Base-by-base conservation (phyloP, 768 basidiomycete genomes). In the Boletellus sp. region DNA sequence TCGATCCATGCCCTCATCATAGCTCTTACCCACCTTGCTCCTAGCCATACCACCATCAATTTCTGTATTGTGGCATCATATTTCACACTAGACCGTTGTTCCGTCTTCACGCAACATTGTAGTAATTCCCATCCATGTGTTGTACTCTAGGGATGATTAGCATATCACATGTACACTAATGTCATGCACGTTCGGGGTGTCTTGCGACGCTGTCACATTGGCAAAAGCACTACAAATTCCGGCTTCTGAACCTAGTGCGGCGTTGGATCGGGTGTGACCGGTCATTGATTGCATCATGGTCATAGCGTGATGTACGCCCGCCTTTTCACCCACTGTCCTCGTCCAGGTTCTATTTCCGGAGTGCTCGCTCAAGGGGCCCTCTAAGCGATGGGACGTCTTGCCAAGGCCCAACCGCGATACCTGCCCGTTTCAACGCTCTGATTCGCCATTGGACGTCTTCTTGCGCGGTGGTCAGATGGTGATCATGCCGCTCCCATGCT, bases 241-340 rank as follows among this genome's bases (percentile, higher is more conserved):
- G 13, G 16, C 32, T 51, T 45, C 38, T 42, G 38, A 39, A 5
- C 23, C 43, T 32, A 36, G 10, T 37, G 58, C 54, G 58, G 58
- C 35, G 43, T 33, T 57, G 49, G 22, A 39, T 42, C 47, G 59
- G 59, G 47, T 13, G 33, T 47, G 47, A 58, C 39, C 60, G 41
- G 40, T 50, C 33, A 62, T 62, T 45, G 53, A 34, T 48, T 42
- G 20, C 45, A 58, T 4, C 48, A 42, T 53, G 46, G 19, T 28
- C 35, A 17, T 41, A 44, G 23, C 33, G 15, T 34, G 48, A 34
- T 47, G 32, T 23, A 33, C 26, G 17, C 15, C 36, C 42, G 39
- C 3, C 11, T 6, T 43, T 17, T 37, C 20, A 45, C 37, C n/a
- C 26, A 45, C 24, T 20, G 33, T 33, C 19, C 46, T 36, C 28